These are phyloP conservation scores for Parmales sp. DNA, from an alignment of 108 stramenopile species.

Conservation along the genomic window DNA sequence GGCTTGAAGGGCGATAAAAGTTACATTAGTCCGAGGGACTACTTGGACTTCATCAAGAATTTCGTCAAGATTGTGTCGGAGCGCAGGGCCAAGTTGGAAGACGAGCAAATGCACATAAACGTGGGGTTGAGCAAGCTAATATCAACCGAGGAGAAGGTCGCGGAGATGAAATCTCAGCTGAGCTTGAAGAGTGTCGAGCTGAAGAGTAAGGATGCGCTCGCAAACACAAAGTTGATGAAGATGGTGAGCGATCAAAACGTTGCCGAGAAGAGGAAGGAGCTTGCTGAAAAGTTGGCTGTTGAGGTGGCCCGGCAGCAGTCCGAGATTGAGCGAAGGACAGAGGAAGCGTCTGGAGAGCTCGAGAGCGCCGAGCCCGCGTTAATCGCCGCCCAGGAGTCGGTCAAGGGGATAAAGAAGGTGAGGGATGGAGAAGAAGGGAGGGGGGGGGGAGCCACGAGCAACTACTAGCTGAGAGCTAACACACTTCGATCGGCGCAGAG, in stretches of 20 bases:
- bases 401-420: conserved; percentile 87
- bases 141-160: conserved; percentile 87
- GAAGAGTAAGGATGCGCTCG: conserved; percentile 70
- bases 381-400: conserved; percentile 66
- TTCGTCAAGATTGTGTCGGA: conserved; percentile 73
- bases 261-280: conserved; percentile 83
- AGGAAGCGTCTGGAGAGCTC: conserved; percentile 82
- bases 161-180: conserved; percentile 63
- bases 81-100: conserved; percentile 69
- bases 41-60: conserved; percentile 82
- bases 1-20: conserved; percentile 47
- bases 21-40: conserved; percentile 88
- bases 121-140: conserved; percentile 86
- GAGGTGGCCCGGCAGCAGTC: conserved; percentile 69
- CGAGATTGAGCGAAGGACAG: conserved; percentile 69
- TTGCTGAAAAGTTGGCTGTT: conserved; percentile 77
- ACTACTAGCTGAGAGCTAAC: too few species aligned
- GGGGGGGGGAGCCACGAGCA: too few species aligned
- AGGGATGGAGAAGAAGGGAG: too few species aligned
- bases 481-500: too few species aligned
- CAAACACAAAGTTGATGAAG: conserved; percentile 89
- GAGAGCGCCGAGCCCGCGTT: conserved; percentile 94
- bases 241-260: conserved; percentile 97
- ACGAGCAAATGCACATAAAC: conserved; percentile 89
- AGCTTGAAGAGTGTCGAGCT: conserved; percentile 67